Conservation (phyloP, 2,329 filamentous ascomycete species). For the Cytospora chrysosperma region DNA sequence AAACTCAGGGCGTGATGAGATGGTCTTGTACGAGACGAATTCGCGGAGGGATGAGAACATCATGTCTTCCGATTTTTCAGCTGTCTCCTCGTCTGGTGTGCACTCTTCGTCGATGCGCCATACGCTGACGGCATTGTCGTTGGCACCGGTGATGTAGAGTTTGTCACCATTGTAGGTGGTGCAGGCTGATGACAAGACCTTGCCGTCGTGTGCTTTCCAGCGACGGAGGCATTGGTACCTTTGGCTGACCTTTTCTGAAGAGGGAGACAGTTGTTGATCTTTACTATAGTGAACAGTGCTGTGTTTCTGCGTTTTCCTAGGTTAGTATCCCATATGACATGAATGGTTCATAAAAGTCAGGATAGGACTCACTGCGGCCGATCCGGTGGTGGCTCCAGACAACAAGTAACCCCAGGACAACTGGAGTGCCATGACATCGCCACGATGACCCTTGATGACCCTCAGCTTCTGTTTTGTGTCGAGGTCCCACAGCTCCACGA, state of each 20-base stretch:
- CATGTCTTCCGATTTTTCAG: constrained; percentile 49
- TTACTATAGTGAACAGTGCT: constrained; percentile 64
- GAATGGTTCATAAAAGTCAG: neutral
- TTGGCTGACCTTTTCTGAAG: constrained; percentile 55
- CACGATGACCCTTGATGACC: constrained; percentile 76
- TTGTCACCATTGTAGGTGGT: constrained; percentile 68
- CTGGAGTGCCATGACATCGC: constrained; percentile 82
- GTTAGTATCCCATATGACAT: constrained; percentile 27
- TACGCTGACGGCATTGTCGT: constrained; percentile 83
- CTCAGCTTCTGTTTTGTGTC: constrained; percentile 89
- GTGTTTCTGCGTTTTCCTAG: constrained; percentile 51
- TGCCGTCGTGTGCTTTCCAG: constrained; percentile 71
- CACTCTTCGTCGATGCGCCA: constrained; percentile 69
- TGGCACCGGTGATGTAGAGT: constrained; percentile 93
- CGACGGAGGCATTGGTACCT: constrained; percentile 36
- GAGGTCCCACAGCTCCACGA: constrained; percentile 94
- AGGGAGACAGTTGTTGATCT: constrained; percentile 44
- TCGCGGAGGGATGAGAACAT: constrained; percentile 73
- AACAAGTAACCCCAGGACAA: constrained; percentile 84
- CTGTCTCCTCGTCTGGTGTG: constrained; percentile 37
- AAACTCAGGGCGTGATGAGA: constrained; percentile 83
- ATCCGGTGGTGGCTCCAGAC: constrained; percentile 86
- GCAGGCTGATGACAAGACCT: constrained; percentile 81
- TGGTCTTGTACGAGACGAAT: constrained; percentile 88
- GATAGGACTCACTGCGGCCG: constrained; percentile 64